Conservation (phyloP, 2,329 filamentous ascomycete genomes). For the Xylaria sp. region DNA sequence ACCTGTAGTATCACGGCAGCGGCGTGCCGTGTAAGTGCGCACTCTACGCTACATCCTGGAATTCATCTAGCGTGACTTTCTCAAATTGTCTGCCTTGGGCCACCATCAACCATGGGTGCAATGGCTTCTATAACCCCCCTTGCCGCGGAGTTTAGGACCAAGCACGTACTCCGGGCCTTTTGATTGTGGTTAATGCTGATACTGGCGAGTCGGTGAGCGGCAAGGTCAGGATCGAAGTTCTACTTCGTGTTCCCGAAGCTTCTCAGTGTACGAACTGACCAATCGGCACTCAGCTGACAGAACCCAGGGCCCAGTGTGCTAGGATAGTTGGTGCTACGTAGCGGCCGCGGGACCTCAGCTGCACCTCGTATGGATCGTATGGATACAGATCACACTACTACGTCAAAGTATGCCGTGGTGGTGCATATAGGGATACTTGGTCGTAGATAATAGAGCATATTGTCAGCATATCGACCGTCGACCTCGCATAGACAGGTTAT, state of each 20-base stretch:
- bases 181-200: not conserved
- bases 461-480: no score
- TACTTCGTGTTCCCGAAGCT: not conserved
- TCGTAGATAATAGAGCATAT: not conserved
- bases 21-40: not conserved
- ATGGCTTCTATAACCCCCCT: not conserved
- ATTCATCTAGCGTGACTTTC: not conserved
- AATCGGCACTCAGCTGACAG: constrained; percentile 7
- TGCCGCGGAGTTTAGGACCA: not conserved
- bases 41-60: not conserved
- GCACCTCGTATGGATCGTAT: no score
- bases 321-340: not conserved
- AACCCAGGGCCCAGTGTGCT: not conserved
- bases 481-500: not conserved
- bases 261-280: constrained; percentile 9
- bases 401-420: no score
- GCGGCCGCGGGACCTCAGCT: constrained; percentile 3
- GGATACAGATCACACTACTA: not conserved
- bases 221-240: not conserved
- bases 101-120: not conserved
- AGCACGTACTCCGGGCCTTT: not conserved
- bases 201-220: not conserved
- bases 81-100: not conserved
- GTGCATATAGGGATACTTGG: not conserved
- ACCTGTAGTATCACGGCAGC: not conserved